These are phyloP conservation scores for Obelidium mucronatum DNA, from an alignment of 192 early-diverging fungal genomes.

Conservation along the genomic window DNA sequence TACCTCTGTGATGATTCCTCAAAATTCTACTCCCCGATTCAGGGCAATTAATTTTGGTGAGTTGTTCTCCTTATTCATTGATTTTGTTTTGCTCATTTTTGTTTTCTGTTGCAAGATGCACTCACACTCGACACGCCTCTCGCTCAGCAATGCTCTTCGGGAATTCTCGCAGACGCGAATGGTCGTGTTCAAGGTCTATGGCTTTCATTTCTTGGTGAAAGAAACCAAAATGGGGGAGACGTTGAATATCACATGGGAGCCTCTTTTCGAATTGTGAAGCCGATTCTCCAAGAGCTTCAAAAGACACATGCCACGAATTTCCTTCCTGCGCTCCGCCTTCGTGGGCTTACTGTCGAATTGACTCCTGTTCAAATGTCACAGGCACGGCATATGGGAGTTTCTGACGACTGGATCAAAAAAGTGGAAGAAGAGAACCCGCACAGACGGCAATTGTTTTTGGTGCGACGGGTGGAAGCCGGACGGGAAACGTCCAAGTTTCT, in stretches of 20 bases:
- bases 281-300: constrained; percentile 45
- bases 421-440: constrained; percentile 51
- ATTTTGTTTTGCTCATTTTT: background rate
- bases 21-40: constrained; percentile 64
- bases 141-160: constrained; percentile 79
- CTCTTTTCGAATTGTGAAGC: constrained; percentile 33
- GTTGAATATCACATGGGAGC: constrained; percentile 52
- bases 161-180: constrained; percentile 70
- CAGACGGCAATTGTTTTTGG: constrained; percentile 54
- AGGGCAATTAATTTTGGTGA: constrained; percentile 73
- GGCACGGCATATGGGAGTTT: constrained; percentile 58
- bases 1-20: constrained; percentile 55
- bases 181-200: constrained; percentile 77
- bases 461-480: constrained; percentile 52
- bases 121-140: constrained; percentile 85
- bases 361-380: constrained; percentile 52
- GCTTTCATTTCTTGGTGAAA: constrained; percentile 78
- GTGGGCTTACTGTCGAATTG: constrained; percentile 58
- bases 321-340: constrained; percentile 28
- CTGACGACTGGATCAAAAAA: constrained; percentile 52
- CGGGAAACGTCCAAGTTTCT: constrained; percentile 44
- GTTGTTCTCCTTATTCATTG: background rate
- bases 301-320: constrained; percentile 10
- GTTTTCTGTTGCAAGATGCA: constrained; percentile 53
- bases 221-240: constrained; percentile 64